Base-by-base conservation (phyloP, 352 stramenopile genomes). In the Phytopythium sindhum region DNA sequence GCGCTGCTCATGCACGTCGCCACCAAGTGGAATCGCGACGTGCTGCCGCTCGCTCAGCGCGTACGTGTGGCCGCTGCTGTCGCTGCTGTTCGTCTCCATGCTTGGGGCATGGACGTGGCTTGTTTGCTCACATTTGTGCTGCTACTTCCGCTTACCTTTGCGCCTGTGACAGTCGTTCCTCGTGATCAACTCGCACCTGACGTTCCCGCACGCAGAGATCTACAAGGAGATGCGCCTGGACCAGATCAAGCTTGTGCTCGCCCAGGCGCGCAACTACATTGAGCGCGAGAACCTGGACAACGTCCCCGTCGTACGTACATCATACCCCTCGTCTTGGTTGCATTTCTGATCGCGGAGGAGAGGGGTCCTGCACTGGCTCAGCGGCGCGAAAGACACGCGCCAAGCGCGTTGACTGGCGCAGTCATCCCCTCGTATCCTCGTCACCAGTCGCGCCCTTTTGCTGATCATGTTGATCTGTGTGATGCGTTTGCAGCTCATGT, bases 171-270 rank as follows among this genome's bases (percentile, higher is more conserved):
- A 85, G 74, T 93, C 84, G 35, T 91, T 95, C 53, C 67, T 95
- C 23, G 64, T 95, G 47, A 75, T 95, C 48, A 95, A 95, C 63
- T 88, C 86, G 55, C 86, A 95, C 63, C 66, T 95, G 70, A 95
- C 86, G 21, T 95, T 95, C 67, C 86, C 86, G 17, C 86, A 95
- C 67, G 85, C 70, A 33, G 73, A 90, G 47, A 80, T 90, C 70
- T 93, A 93, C 66, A 81, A 86, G 45, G 80, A 87, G 62, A 84
- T 90, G 65, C 76, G 86, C 15, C 78, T 92, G 35, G 85, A 77
- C 52, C 83, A 95, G 73, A 93, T 95, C 66, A 78, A 93, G 54
- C 75, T 84, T 28, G 84, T 95, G 64, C 74, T 95, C 26, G 63
- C 82, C 23, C 77, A 84, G 1, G 78, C 91, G 39, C 81, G 81